Evolutionary conservation across 2,329 filamentous ascomycete species (phyloP).

Genomic region (Emericellopsis atlantica): DNA sequence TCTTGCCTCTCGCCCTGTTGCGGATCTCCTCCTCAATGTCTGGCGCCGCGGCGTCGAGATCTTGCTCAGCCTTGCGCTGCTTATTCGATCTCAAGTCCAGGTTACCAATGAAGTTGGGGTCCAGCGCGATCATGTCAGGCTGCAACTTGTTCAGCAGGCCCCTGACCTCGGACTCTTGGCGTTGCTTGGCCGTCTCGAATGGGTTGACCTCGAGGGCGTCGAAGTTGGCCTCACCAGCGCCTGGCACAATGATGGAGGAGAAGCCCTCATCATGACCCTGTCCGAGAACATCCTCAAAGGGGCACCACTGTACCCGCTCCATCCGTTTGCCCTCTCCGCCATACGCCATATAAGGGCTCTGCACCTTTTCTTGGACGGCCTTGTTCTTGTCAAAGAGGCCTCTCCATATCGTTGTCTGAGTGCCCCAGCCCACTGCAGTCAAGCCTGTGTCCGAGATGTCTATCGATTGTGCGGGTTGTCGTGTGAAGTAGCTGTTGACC

Average conservation of each 20-base stretch:
- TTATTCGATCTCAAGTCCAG: slow-evolving; percentile 71
- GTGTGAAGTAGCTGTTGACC: slow-evolving; percentile 78
- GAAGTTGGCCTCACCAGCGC: slow-evolving; percentile 93
- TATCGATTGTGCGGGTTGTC: slow-evolving; percentile 69
- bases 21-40: slow-evolving; percentile 48
- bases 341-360: slow-evolving; percentile 88
- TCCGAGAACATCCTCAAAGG: slow-evolving; percentile 86
- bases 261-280: slow-evolving; percentile 78
- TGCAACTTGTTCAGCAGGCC: slow-evolving; percentile 84
- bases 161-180: slow-evolving; percentile 86
- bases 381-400: slow-evolving; percentile 69
- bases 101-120: slow-evolving; percentile 84
- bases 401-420: slow-evolving; percentile 80
- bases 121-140: slow-evolving; percentile 92
- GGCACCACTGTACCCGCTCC: slow-evolving; percentile 81
- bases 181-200: slow-evolving; percentile 85
- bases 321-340: slow-evolving; percentile 73
- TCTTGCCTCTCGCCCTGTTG: slow-evolving; percentile 80
- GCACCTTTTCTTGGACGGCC: slow-evolving; percentile 62
- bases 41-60: slow-evolving; percentile 58
- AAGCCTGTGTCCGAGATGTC: slow-evolving; percentile 82
- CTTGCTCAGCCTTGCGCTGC: slow-evolving; percentile 63
- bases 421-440: slow-evolving; percentile 85
- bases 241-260: slow-evolving; percentile 79
- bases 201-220: slow-evolving; percentile 90